Evolutionary conservation across 2,329 filamentous ascomycete genomes (phyloP).

Genomic region (Exserohilum rostratum): DNA sequence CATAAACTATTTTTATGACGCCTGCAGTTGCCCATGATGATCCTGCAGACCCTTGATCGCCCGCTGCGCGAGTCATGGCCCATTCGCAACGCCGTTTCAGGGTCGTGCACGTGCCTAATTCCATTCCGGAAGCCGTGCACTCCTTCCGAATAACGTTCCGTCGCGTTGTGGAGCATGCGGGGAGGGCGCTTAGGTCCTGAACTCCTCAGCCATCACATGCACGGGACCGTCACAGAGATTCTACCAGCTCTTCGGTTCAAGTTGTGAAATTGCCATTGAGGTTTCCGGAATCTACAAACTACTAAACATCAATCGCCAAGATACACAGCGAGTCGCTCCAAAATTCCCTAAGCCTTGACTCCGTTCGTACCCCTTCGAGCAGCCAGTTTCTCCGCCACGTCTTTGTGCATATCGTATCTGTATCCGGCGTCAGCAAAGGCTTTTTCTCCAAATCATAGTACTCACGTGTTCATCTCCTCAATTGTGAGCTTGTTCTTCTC

Average conservation of each 20-base stretch:
- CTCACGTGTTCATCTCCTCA: slow-evolving; percentile 67
- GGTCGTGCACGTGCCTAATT: not conserved
- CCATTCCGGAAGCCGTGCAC: not conserved
- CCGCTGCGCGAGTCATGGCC: not conserved
- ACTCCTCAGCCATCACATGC: not conserved
- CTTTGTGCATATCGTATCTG: slow-evolving; percentile 27
- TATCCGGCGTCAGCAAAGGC: not conserved
- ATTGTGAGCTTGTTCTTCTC: slow-evolving; percentile 68
- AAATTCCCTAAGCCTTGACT: not conserved
- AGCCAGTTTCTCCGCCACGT: not conserved
- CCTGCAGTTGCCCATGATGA: not conserved
- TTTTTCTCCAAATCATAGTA: not conserved
- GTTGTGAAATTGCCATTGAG: not conserved
- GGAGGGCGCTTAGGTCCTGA: not conserved
- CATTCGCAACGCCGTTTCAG: not conserved
- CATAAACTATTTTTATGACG: not conserved
- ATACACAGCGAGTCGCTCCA: not conserved
- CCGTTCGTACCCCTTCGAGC: not conserved
- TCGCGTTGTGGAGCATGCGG: not conserved
- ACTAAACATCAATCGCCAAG: not conserved
- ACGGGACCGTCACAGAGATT: not conserved
- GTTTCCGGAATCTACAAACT: not conserved
- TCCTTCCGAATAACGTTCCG: not conserved
- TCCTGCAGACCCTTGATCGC: not conserved
- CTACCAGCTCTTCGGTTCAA: not conserved